Evolutionary conservation across 352 stramenopile species (phyloP), one percentile per base, ranked within the genome.

Genomic region (Sclerospora graminicola): DNA sequence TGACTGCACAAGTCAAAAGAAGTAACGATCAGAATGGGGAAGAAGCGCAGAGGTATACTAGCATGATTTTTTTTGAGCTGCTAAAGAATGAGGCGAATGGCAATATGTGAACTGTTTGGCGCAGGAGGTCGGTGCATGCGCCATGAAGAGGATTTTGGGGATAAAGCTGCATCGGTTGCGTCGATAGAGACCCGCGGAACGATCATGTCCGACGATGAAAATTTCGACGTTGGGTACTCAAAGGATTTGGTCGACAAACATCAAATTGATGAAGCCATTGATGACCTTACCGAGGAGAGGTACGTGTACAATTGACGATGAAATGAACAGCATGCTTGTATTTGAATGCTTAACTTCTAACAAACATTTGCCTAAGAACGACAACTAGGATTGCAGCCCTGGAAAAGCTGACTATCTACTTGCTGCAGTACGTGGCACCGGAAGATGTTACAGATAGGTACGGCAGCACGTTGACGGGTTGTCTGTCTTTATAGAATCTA

Each of bases 201-300:
- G n/a, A 62, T 73, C 40, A 46, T 66, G 23, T 84, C 71, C 8
- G 71, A 89, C 36, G 61, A 82, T 38, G 66, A 60, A 30, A 72
- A 89, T 15, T 76, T 78, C 37, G 86, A 87, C 39, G 78, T 88
- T 24, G 47, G 69, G 29, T 80, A 73, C 47, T 69, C 61, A 8
- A 80, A 82, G 34, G 57, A 62, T 33, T 59, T 74, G 14, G 67
- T 69, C 16, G 71, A 86, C 39, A 71, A 89, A 13, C 59, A 84
- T 28, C 62, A 63, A 1, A 61, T 93, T 8, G 68, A 89, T 15
- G 75, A 89, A 23, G 65, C 75, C 2, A 63, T 93, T 10, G 79
- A 89, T 40, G 68, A 87, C 45, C 57, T 93, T 27, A 87, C 65
- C 0, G 77, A 90, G 50, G 82, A 84, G 54, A 57, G 82, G 82